Evolutionary conservation across 495 filamentous ascomycete genomes (phyloP).

Genomic region (Aspergillus carlsbadensis): DNA sequence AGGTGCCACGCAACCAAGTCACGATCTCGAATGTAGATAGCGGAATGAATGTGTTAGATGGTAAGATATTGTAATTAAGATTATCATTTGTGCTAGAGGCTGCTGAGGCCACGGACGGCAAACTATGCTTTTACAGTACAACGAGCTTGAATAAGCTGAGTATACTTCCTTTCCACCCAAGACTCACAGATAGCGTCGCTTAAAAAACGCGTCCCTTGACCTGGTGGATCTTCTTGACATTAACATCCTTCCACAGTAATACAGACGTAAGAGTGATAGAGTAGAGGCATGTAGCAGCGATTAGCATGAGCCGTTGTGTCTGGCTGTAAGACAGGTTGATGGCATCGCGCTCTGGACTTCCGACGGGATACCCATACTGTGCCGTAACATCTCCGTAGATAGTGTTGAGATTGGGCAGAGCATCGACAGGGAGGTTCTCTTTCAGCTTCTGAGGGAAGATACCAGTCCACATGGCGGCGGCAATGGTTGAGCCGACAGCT

Average conservation of each 20-base stretch:
- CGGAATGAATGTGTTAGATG: too few species aligned
- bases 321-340: conserved; percentile 58
- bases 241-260: conserved; percentile 54
- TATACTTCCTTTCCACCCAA: too few species aligned
- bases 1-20: too few species aligned
- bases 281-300: conserved; percentile 47
- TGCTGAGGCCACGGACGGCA: too few species aligned
- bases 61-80: too few species aligned
- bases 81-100: too few species aligned
- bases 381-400: conserved; percentile 50
- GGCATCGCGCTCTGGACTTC: conserved; percentile 51
- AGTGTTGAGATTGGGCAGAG: conserved; percentile 27
- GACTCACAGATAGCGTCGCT: not conserved
- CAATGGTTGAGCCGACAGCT: conserved; percentile 65
- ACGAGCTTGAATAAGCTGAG: too few species aligned
- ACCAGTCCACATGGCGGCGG: conserved; percentile 53
- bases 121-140: too few species aligned
- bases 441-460: conserved; percentile 56
- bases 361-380: conserved; percentile 52
- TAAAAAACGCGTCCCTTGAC: conserved; percentile 30
- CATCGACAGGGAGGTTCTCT: conserved; percentile 53
- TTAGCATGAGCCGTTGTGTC: conserved; percentile 55
- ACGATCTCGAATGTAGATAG: too few species aligned
- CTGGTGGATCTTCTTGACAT: conserved; percentile 50
- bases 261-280: conserved; percentile 44